Evolutionary conservation across 2,329 filamentous ascomycete genomes (phyloP).

Genomic region (Phyllosticta ampelicida): DNA sequence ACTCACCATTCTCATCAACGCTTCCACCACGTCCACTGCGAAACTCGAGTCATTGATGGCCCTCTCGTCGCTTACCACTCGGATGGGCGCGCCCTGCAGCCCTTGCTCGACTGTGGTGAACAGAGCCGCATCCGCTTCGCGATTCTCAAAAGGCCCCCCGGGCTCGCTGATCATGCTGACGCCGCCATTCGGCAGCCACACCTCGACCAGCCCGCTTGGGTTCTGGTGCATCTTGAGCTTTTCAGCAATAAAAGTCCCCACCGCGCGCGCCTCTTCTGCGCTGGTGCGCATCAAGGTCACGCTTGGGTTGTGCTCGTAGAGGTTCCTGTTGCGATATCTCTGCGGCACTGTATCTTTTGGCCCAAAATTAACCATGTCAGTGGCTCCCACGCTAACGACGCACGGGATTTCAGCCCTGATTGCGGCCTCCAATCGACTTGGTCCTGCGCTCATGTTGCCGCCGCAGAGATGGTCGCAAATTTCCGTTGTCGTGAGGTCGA

Average conservation of each 20-base stretch:
- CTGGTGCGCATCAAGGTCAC: constrained; percentile 58
- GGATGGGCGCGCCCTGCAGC: constrained; percentile 39
- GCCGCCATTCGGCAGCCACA: constrained; percentile 51
- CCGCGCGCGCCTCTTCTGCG: constrained; percentile 42
- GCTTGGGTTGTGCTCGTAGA: constrained; percentile 56
- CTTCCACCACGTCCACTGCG: constrained; percentile 38
- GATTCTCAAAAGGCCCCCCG: constrained; percentile 43
- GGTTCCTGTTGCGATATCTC: constrained; percentile 38
- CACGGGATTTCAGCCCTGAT: constrained; percentile 47
- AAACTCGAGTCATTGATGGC: constrained; percentile 47
- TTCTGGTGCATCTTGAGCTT: constrained; percentile 37
- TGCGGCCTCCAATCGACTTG: constrained; percentile 46
- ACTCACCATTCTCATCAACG: constrained; percentile 26
- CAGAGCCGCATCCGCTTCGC: constrained; percentile 36
- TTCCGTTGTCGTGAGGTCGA: constrained; percentile 64
- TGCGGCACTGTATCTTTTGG: constrained; percentile 45
- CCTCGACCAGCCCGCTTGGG: constrained; percentile 36
- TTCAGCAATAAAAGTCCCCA: constrained; percentile 46
- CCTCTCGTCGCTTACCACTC: constrained; percentile 38
- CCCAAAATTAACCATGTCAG: constrained; percentile 50
- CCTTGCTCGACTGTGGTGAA: constrained; percentile 39
- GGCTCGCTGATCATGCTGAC: constrained; percentile 50
- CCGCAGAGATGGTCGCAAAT: constrained; percentile 54
- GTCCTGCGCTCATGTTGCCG: constrained; percentile 51
- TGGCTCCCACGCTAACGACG: constrained; percentile 40